These are phyloP conservation scores for Coccomyxa sp. DNA, from an alignment of 139 green algal genomes.

Conservation along the genomic window DNA sequence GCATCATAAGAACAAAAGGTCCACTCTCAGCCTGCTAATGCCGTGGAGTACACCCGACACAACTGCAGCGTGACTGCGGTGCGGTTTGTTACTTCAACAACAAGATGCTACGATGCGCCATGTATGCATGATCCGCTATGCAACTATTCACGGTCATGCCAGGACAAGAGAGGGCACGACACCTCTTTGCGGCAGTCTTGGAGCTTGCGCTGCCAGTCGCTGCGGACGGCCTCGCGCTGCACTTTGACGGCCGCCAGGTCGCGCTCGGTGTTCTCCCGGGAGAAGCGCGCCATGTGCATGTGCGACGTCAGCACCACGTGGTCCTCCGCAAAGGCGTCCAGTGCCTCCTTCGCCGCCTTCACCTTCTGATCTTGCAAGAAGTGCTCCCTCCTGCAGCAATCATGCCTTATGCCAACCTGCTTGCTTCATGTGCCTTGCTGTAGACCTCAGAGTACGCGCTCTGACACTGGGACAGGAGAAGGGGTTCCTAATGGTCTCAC, in stretches of 20 bases:
- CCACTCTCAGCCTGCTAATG: too few species aligned
- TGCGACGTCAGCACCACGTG: constrained; percentile 51
- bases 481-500: too few species aligned
- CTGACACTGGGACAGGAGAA: too few species aligned
- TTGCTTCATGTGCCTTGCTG: too few species aligned
- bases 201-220: constrained; percentile 49
- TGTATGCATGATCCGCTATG: not conserved
- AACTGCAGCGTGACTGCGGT: not conserved
- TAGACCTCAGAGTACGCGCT: too few species aligned
- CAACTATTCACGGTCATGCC: too few species aligned
- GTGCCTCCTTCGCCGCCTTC: constrained; percentile 47
- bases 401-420: too few species aligned
- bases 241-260: constrained; percentile 51
- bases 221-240: constrained; percentile 57
- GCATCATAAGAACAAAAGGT: not conserved
- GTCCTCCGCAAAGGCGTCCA: constrained; percentile 65
- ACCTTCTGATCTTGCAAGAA: constrained; percentile 66
- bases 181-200: constrained; percentile 67
- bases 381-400: constrained; percentile 59
- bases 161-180: not conserved
- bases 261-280: constrained; percentile 70
- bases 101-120: not conserved
- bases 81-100: not conserved
- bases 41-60: not conserved
- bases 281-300: constrained; percentile 62